These are phyloP conservation scores for Jamesozyma gamospora DNA, from an alignment of 805 yeast genomes.

Conservation along the genomic window DNA sequence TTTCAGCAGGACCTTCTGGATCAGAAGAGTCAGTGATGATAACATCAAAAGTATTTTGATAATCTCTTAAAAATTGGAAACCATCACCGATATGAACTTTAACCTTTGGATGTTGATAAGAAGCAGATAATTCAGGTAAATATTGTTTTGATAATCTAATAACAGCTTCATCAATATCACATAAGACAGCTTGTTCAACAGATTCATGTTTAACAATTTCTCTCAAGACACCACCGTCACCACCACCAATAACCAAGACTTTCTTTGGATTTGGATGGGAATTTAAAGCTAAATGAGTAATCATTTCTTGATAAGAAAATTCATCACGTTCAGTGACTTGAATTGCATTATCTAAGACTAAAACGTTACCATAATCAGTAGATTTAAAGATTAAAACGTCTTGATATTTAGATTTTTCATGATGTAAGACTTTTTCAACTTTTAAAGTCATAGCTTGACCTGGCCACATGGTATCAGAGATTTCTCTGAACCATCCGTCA, in stretches of 20 bases:
- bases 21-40: constrained; percentile 96
- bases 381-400: constrained; percentile 90
- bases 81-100: constrained; percentile 92
- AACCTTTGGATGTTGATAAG: constrained; percentile 81
- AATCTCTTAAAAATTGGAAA: constrained; percentile 83
- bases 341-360: constrained; percentile 88
- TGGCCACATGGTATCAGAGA: constrained; percentile 95
- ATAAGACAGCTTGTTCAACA: constrained; percentile 81
- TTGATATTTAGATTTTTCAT: constrained; percentile 81
- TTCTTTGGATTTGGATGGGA: constrained; percentile 91
- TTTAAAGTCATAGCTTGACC: constrained; percentile 93
- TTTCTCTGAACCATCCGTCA: constrained; percentile 94
- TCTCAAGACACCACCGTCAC: constrained; percentile 97
- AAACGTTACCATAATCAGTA: constrained; percentile 87
- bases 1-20: constrained; percentile 97
- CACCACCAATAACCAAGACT: constrained; percentile 95
- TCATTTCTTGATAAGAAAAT: constrained; percentile 97
- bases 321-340: constrained; percentile 97
- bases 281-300: constrained; percentile 84
- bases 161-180: constrained; percentile 93
- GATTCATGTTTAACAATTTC: constrained; percentile 83
- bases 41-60: constrained; percentile 82
- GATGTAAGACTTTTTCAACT: constrained; percentile 79
- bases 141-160: constrained; percentile 77
- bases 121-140: constrained; percentile 78